phyloP scores from a whole-genome alignment of 2,329 filamentous ascomycete genomes.

The Colletotrichum somersetense region DNA sequence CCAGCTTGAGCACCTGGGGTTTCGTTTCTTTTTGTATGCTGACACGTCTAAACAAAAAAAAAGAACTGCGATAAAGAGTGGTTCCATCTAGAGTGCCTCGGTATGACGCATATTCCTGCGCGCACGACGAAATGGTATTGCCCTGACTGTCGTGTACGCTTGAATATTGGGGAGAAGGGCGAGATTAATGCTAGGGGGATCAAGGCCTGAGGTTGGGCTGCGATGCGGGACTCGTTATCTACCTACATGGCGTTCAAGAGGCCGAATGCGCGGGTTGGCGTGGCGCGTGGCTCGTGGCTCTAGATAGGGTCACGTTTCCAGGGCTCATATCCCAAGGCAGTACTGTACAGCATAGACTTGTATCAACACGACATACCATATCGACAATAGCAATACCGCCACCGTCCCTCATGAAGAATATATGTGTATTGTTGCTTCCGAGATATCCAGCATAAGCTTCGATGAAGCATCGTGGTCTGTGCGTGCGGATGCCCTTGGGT shows the following conservation, averaged over 20 bases:
- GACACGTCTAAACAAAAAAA: slow-evolving; percentile 47
- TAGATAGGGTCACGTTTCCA: neutral
- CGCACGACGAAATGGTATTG: slow-evolving; percentile 88
- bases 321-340: neutral
- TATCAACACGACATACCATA: neutral
- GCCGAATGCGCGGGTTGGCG: neutral
- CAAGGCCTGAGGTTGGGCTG: slow-evolving; percentile 53
- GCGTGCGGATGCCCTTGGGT: neutral
- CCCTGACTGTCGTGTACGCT: slow-evolving; percentile 75
- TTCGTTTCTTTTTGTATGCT: slow-evolving; percentile 40
- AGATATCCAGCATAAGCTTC: neutral
- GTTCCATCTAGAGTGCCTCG: slow-evolving; percentile 87
- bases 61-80: slow-evolving; percentile 83
- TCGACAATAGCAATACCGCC: neutral
- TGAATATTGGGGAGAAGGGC: slow-evolving; percentile 74
- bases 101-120: slow-evolving; percentile 74
- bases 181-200: slow-evolving; percentile 72
- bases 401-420: neutral
- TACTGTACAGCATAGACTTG: slow-evolving; percentile 6
- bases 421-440: neutral
- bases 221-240: neutral
- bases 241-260: slow-evolving; percentile 5
- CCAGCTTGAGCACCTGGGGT: neutral
- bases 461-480: neutral
- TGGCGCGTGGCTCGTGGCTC: neutral